Conservation (phyloP, 495 filamentous ascomycete genomes). For the Annulohypoxylon bovei region DNA sequence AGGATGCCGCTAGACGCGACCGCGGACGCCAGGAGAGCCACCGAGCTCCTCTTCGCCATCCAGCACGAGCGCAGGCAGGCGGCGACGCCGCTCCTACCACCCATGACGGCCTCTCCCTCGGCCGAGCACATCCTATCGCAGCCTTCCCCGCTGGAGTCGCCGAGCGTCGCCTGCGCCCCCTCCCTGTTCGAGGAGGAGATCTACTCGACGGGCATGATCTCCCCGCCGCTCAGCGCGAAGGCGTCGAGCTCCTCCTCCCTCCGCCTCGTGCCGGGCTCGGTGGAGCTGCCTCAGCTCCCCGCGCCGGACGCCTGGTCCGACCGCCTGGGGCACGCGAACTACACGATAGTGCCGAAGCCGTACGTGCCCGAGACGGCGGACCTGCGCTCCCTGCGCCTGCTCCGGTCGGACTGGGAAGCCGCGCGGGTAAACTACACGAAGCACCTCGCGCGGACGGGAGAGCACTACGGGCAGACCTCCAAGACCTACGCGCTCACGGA, state of each 20-base stretch:
- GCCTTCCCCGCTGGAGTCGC: constrained; percentile 84
- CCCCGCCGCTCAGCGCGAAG: constrained; percentile 81
- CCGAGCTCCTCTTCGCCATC: constrained; percentile 54
- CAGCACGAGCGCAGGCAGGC: constrained; percentile 72
- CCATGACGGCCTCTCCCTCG: constrained; percentile 69
- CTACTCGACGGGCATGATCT: constrained; percentile 59
- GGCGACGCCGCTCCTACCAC: constrained; percentile 84
- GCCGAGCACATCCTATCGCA: constrained; percentile 54
- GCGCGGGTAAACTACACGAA: constrained; percentile 84
- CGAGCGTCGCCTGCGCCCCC: constrained; percentile 60
- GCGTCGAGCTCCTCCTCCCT: constrained; percentile 83
- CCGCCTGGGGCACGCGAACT: constrained; percentile 90
- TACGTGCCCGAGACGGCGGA: constrained; percentile 71
- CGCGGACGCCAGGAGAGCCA: constrained; percentile 69
- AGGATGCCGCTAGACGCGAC: constrained; percentile 53
- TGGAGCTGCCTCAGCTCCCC: constrained; percentile 61
- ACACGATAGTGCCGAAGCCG: constrained; percentile 84
- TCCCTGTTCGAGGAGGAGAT: constrained; percentile 39
- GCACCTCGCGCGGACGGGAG: constrained; percentile 83
- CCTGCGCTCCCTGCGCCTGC: constrained; percentile 67
- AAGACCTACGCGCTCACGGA: constrained; percentile 84
- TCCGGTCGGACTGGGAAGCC: constrained; percentile 82
- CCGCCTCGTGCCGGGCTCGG: constrained; percentile 52
- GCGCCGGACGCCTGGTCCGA: constrained; percentile 79
- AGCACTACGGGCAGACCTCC: constrained; percentile 86